Evolutionary conservation across 2,329 filamentous ascomycete species (phyloP), one percentile per base, ranked within the genome.

Genomic region (Fusarium paranaense): DNA sequence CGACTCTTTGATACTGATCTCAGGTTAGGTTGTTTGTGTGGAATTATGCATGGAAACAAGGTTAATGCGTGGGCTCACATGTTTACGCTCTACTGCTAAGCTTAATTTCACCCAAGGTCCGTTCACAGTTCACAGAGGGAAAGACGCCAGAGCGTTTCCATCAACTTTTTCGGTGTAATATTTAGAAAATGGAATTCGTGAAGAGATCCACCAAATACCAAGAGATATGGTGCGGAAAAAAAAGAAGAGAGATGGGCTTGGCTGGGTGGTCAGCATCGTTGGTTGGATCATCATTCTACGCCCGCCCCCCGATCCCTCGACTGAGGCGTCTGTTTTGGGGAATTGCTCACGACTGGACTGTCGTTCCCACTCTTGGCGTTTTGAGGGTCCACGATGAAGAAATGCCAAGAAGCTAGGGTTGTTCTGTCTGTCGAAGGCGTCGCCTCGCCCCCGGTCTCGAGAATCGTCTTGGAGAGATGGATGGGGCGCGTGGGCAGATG

Each of bases 281-380:
- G 50, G 27, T 33, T 56, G 27, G 50, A 54, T 54, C 50, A 32
- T 54, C 50, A 2, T 7, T n/a, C 50, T n/a, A 54, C n/a, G 27
- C 45, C 22, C 20, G 20, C 20, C 20, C 20, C 20, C 20, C 20
- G 20, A 22, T 22, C 20, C 20, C 22, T 22, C 22, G 62, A 69
- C 69, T 33, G 45, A 60, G 35, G 35, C 40, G 54, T 45, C 65
- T 47, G 14, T 42, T 69, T 72, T 67, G 35, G 58, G 70, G 56
- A 72, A 63, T 57, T 70, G 62, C 52, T 65, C 67, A 67, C 70
- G 58, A 60, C 45, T 50, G 45, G 52, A 60, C 25, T 50, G 22
- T 62, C 14, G 68, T 75, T 75, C 71, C 70, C 64, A 62, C 64
- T 72, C 71, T 75, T 75, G 71, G 75, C 73, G 60, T 62, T 60